Conservation (phyloP, 495 filamentous ascomycete species). For the Diplogelasinospora grovesii region DNA sequence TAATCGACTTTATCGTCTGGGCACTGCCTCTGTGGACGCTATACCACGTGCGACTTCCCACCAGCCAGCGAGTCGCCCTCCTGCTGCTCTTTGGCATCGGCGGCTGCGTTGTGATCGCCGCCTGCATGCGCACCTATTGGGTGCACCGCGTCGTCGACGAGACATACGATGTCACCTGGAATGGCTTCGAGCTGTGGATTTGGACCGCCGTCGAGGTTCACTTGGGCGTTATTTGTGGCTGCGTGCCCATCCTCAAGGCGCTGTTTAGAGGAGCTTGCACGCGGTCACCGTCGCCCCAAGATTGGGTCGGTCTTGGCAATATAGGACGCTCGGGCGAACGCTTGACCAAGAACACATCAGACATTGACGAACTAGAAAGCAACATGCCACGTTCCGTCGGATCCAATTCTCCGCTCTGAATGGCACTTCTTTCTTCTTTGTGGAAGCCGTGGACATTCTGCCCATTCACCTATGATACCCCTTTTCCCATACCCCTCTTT, state of each 20-base stretch:
- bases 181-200: slow-evolving; percentile 32
- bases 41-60: slow-evolving; percentile 21
- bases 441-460: too few species aligned
- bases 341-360: too few species aligned
- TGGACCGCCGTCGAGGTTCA: slow-evolving; percentile 39
- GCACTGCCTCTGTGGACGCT: slow-evolving; percentile 34
- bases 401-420: too few species aligned
- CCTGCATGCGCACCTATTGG: slow-evolving; percentile 20
- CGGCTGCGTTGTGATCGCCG: slow-evolving; percentile 17
- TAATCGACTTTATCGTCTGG: slow-evolving; percentile 35
- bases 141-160: slow-evolving; percentile 18
- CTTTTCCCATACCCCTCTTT: too few species aligned
- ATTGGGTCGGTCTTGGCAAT: too few species aligned
- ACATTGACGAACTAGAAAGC: too few species aligned
- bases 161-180: slow-evolving; percentile 31
- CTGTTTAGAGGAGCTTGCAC: slow-evolving; percentile 24
- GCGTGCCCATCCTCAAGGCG: slow-evolving; percentile 32
- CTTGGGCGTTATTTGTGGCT: slow-evolving; percentile 34
- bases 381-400: too few species aligned
- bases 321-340: too few species aligned
- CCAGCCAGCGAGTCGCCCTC: slow-evolving; percentile 15
- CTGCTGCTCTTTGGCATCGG: slow-evolving; percentile 22
- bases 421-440: too few species aligned
- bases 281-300: too few species aligned
- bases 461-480: too few species aligned